These are phyloP conservation scores for Leccinum disarticulatum DNA, from an alignment of 768 basidiomycete species.

Conservation along the genomic window DNA sequence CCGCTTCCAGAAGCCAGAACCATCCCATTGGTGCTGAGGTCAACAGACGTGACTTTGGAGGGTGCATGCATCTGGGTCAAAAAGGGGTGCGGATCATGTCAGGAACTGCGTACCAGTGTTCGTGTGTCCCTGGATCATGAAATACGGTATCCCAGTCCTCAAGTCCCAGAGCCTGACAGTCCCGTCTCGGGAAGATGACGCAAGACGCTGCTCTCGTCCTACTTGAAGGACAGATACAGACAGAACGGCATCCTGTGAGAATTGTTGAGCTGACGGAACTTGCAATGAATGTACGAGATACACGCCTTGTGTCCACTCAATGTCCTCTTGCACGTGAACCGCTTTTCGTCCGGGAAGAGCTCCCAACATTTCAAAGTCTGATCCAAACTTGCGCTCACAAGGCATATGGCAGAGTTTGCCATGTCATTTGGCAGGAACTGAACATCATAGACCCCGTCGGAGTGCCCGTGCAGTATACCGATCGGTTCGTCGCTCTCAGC, in stretches of 20 bases:
- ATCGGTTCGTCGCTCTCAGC: conserved; percentile 23
- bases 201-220: conserved; percentile 34
- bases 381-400: conserved; percentile 34
- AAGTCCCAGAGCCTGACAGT: conserved; percentile 39
- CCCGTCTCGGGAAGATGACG: conserved; percentile 39
- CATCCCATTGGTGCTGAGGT: conserved; percentile 33
- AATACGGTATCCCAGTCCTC: conserved; percentile 31
- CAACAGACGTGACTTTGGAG: conserved; percentile 37
- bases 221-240: conserved; percentile 33
- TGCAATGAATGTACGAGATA: neutral
- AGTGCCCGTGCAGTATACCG: conserved; percentile 27
- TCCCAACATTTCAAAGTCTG: conserved; percentile 46
- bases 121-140: conserved; percentile 37
- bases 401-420: conserved; percentile 27
- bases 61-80: conserved; percentile 10
- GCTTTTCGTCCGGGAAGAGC: conserved; percentile 29
- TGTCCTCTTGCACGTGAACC: conserved; percentile 31
- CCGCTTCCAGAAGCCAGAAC: conserved; percentile 39
- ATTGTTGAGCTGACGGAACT: neutral
- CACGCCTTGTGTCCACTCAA: conserved; percentile 30
- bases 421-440: conserved; percentile 28
- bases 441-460: conserved; percentile 31
- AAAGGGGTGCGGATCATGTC: conserved; percentile 16
- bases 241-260: conserved; percentile 31
- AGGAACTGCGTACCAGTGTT: conserved; percentile 33